Evolutionary conservation across 805 yeast species (phyloP).

Genomic region (Lipomyces yamanashiensis): DNA sequence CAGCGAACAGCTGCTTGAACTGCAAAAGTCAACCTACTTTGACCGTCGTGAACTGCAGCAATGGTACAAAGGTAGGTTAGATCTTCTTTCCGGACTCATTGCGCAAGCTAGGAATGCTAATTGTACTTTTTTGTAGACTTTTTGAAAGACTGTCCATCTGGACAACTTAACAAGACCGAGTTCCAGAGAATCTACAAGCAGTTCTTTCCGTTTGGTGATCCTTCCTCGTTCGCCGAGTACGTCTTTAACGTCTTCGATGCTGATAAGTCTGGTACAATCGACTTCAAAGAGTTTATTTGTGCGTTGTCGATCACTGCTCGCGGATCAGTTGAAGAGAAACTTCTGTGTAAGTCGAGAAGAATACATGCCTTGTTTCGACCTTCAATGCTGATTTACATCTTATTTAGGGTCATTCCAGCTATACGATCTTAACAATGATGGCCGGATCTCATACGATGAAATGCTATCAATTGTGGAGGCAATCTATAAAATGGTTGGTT

Average conservation of each 20-base stretch:
- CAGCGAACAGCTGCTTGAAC: conserved; percentile 82
- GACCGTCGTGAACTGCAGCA: conserved; percentile 94
- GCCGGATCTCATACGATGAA: conserved; percentile 74
- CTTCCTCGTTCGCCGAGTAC: conserved; percentile 84
- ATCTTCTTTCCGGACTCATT: not conserved
- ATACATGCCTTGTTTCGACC: not conserved
- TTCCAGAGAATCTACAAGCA: conserved; percentile 92
- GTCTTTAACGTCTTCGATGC: conserved; percentile 88
- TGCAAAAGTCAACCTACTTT: conserved; percentile 85
- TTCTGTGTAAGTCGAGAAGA: conserved; percentile 41
- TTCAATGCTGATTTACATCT: not conserved
- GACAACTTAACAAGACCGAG: conserved; percentile 83
- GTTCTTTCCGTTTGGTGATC: conserved; percentile 98
- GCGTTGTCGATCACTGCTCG: conserved; percentile 86
- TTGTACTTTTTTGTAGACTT: conserved; percentile 53
- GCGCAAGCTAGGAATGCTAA: not conserved
- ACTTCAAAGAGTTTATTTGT: conserved; percentile 88
- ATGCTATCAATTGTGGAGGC: conserved; percentile 79
- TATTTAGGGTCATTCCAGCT: conserved; percentile 80
- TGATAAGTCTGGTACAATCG: conserved; percentile 78
- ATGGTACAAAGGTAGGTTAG: conserved; percentile 79
- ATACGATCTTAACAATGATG: conserved; percentile 82
- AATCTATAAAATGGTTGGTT: conserved; percentile 93
- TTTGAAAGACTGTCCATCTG: conserved; percentile 88
- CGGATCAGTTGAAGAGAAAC: conserved; percentile 74